Conservation (phyloP, 1,284 basidiomycete species). For the Cutaneotrichosporon mucoides region DNA sequence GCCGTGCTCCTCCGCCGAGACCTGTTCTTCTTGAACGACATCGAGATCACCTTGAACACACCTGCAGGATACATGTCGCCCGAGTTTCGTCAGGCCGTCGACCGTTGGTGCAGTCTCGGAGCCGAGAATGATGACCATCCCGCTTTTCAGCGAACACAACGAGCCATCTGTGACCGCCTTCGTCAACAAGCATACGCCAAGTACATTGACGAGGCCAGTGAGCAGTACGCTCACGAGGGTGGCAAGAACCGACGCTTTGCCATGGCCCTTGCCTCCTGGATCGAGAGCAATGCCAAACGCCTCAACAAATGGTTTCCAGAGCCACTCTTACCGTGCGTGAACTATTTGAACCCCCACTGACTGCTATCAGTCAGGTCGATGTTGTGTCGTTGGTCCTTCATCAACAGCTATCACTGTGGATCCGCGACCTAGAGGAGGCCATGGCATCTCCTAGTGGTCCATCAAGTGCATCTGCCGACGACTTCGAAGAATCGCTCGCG, state of each 20-base stretch:
- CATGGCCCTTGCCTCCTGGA: conserved; percentile 76
- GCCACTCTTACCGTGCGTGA: conserved; percentile 68
- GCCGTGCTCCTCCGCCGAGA: conserved; percentile 24
- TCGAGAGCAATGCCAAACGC: conserved; percentile 78
- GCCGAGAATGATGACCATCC: conserved; percentile 54
- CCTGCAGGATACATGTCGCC: conserved; percentile 52
- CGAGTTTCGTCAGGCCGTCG: conserved; percentile 65
- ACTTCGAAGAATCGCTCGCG: conserved; percentile 81
- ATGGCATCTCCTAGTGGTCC: conserved; percentile 20
- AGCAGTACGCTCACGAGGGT: conserved; percentile 33
- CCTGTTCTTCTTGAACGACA: conserved; percentile 28
- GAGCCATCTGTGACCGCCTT: conserved; percentile 64
- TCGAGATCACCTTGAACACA: conserved; percentile 23
- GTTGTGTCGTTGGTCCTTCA: conserved; percentile 72
- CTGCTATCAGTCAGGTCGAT: conserved; percentile 61
- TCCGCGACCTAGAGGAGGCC: conserved; percentile 69
- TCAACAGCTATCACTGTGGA: conserved; percentile 66
- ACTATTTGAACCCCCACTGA: not conserved
- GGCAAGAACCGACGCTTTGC: conserved; percentile 35
- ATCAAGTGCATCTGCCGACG: conserved; percentile 57
- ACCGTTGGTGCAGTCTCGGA: conserved; percentile 63
- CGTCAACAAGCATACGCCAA: conserved; percentile 63
- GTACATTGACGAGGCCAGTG: conserved; percentile 65
- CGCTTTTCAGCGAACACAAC: conserved; percentile 51
- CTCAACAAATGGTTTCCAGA: conserved; percentile 75